These are phyloP conservation scores for Chalaropsis ovoidea DNA, from an alignment of 2,329 filamentous ascomycete species.

Conservation along the genomic window DNA sequence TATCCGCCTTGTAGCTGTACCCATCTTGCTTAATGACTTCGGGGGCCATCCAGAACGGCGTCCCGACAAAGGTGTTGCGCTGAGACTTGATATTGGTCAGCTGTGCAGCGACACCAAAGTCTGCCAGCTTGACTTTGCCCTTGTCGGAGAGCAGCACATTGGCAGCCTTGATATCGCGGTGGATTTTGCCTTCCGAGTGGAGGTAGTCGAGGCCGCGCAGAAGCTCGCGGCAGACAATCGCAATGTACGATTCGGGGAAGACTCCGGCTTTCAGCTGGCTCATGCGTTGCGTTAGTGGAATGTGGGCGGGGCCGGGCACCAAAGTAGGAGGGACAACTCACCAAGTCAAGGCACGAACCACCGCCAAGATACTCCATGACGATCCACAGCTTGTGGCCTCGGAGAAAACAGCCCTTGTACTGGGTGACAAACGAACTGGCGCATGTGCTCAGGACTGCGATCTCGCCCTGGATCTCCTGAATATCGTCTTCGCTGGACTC, in stretches of 20 bases:
- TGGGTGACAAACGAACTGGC: constrained; percentile 88
- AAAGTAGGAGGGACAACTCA: constrained; percentile 36
- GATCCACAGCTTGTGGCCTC: constrained; percentile 96
- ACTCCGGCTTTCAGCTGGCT: constrained; percentile 73
- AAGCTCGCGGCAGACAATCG: constrained; percentile 86
- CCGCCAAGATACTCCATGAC: constrained; percentile 97
- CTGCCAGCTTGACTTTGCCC: constrained; percentile 88
- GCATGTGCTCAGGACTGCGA: constrained; percentile 88
- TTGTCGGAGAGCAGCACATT: constrained; percentile 86
- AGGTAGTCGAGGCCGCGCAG: constrained; percentile 85
- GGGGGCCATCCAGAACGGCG: constrained; percentile 94
- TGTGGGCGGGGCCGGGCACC: neutral
- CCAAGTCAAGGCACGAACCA: constrained; percentile 87
- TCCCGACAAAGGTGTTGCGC: constrained; percentile 93
- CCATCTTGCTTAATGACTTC: constrained; percentile 84
- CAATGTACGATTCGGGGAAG: constrained; percentile 82
- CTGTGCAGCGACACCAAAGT: constrained; percentile 95
- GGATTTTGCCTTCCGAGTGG: constrained; percentile 88
- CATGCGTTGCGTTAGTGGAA: constrained; percentile 25
- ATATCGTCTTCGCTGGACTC: constrained; percentile 98
- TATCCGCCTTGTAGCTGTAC: constrained; percentile 80
- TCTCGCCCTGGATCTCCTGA: constrained; percentile 95
- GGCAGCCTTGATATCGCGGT: constrained; percentile 92
- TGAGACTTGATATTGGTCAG: constrained; percentile 96
- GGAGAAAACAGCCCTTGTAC: constrained; percentile 93